Base-by-base conservation (phyloP, 2,329 filamentous ascomycete genomes). In the Aureobasidium zeae region DNA sequence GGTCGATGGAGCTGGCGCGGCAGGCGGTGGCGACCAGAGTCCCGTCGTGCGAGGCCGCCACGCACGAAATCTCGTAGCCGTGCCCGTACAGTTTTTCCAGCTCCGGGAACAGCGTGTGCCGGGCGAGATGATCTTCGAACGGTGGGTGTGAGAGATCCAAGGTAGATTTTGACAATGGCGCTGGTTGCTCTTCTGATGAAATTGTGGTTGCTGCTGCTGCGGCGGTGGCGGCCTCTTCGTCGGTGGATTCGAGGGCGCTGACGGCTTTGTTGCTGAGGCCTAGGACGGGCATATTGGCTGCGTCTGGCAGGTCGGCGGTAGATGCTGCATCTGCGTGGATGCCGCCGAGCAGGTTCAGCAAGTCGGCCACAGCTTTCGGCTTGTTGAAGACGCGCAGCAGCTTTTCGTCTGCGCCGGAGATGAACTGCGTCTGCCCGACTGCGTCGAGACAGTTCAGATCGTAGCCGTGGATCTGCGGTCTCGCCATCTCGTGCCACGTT, bases 391-490 rank as follows among this genome's bases (percentile, higher is more conserved):
- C 89, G 17, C 91, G 82, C 61, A 98, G 76, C n/a, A 98, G 76
- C 65, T 98, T 98, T 68, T 98, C 91, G 52, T 98, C 91, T 3
- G 91, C 91, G 5, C 91, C 91, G 2, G 88, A 94, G 16, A 96
- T 82, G 58, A 98, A 98, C 53, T 81, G 82, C 6, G 77, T 73
- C 6, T 74, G 63, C 6, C 77, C 79, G 4, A 95, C 70, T 0
- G 79, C 75, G 56, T 87, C 83, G 50, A 96, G 80, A 61, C 91
- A 96, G 68, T 96, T 98, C 44, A 98, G 73, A 61, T 98, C 89
- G 61, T 98, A 98, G 26, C 91, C 91, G 60, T 98, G 91, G 51
- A 98, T 98, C 61, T 98, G 91, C 3, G 91, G 91, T 37, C 91
- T 74, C 1, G 88, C 83, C 69, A 96, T 87, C 62, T 98, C 91